Base-by-base conservation (phyloP, 352 stramenopile species). In the Pythium insidiosum region DNA sequence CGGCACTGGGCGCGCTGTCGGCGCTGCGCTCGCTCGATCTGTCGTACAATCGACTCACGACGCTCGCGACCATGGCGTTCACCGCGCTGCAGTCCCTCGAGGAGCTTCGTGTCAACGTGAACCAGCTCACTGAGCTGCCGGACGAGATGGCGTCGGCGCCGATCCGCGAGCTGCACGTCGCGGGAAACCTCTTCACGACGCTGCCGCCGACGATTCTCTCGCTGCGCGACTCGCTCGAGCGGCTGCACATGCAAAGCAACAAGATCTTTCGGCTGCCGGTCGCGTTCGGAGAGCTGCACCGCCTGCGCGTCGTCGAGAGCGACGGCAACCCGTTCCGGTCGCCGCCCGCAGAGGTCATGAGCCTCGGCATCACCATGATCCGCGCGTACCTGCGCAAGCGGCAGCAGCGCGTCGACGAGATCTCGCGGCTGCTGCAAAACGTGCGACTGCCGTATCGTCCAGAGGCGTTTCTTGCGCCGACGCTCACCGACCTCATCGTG, bases 241-340 rank as follows among this genome's bases (percentile, higher is more conserved):
- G 58, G 1, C 42, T 88, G 7, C 49, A 74, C 18, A 78, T 89
- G 54, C 77, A 88, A 39, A 84, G 64, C 51, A 88, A 89, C 61
- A 74, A 80, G 31, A 55, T 89, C 18, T 63, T 63, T n/a, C 63
- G 64, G 0, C 36, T 89, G 1, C 77, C 77, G 0, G 50, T 80
- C 9, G 66, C 61, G 29, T 86, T 89, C 50, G 72, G 72, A 0
- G 59, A 66, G 15, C 45, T 89, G 21, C 12, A 35, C 5, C 49
- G 19, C 2, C 46, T 89, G 5, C 38, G 81, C 15, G 41, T 65
- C 20, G 56, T 86, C 5, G 62, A 84, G 25, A 78, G 67, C 29
- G 73, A 89, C 23, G 73, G 77, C 11, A 89, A 87, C 43, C 77
- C 77, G n/a, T 84, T 87, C 36, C 58, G 64, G 16, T 87, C 72